Evolutionary conservation across 345 rosid genomes (phyloP).

Genomic region (Populus ilicifolia): DNA sequence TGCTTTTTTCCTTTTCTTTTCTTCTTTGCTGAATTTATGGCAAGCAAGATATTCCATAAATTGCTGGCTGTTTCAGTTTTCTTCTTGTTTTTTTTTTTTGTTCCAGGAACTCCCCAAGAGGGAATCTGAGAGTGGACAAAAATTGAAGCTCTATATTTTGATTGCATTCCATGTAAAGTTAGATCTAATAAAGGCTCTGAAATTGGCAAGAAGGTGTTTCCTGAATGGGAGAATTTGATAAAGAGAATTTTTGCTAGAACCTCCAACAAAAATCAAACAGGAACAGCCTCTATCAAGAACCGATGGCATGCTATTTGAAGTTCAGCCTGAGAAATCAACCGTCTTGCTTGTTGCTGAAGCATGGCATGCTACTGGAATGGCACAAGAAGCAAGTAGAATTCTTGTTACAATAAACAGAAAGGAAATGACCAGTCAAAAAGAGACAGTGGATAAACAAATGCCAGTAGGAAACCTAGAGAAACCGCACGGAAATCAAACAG

Average conservation of each 20-base stretch:
- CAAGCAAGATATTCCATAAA: background rate
- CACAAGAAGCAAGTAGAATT: slow-evolving; percentile 45
- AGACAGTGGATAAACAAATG: slow-evolving; percentile 27
- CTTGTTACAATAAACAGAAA: slow-evolving; percentile 30
- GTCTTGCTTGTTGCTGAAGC: slow-evolving; percentile 45
- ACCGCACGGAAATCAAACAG: no score
- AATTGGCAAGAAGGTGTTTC: slow-evolving; percentile 2
- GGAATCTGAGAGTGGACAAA: background rate
- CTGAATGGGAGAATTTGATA: slow-evolving; percentile 23
- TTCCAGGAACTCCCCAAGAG: background rate
- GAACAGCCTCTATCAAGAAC: slow-evolving; percentile 6
- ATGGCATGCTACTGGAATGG: slow-evolving; percentile 52
- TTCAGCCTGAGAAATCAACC: slow-evolving; percentile 51
- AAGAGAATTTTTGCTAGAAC: slow-evolving; percentile 8
- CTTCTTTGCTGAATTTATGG: no score
- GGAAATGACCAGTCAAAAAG: slow-evolving; percentile 11
- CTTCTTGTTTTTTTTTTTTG: no score
- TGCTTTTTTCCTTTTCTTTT: no score
- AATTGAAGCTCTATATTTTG: background rate
- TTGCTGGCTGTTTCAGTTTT: background rate
- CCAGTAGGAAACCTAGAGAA: slow-evolving; percentile 36
- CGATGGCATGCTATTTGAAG: slow-evolving; percentile 28
- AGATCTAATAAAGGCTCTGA: slow-evolving; percentile 1
- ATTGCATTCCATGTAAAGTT: background rate
- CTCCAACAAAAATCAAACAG: slow-evolving; percentile 6